phyloP scores from a whole-genome alignment of 129 eudicot species.

The Tagetes patula region DNA sequence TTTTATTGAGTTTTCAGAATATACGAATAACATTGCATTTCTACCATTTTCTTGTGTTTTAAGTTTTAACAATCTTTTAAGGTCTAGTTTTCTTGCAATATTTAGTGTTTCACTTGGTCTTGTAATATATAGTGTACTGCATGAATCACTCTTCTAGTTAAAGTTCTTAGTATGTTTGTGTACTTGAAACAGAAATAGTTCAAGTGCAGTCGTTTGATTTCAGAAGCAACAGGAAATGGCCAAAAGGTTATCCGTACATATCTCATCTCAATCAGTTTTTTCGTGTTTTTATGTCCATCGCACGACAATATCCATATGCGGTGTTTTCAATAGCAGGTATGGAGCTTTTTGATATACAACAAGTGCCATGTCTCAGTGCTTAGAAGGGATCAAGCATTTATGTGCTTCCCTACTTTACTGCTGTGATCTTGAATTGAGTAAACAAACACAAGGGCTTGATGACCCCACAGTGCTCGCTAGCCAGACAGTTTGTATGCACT shows the following conservation, averaged over 20 bases:
- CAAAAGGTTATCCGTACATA: slow-evolving; percentile 45
- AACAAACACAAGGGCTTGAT: slow-evolving; percentile 72
- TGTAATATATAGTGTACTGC: too few relatives aligned
- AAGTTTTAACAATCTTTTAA: too few relatives aligned
- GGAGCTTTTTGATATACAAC: slow-evolving; percentile 55
- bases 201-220: slow-evolving; percentile 2
- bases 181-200: slow-evolving; percentile 17
- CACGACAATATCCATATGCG: neutral
- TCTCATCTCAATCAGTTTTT: slow-evolving; percentile 1
- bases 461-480: slow-evolving; percentile 87
- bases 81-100: too few relatives aligned
- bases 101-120: too few relatives aligned
- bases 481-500: slow-evolving; percentile 81
- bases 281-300: neutral
- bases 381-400: slow-evolving; percentile 89
- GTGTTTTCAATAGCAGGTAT: slow-evolving; percentile 45
- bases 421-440: slow-evolving; percentile 71
- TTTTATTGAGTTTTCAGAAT: too few relatives aligned
- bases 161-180: neutral
- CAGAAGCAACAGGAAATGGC: slow-evolving; percentile 51
- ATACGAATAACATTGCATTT: too few relatives aligned
- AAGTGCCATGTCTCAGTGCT: slow-evolving; percentile 85
- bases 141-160: too few relatives aligned
- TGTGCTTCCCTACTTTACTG: slow-evolving; percentile 69
- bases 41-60: too few relatives aligned